Evolutionary conservation across 2,329 filamentous ascomycete species (phyloP).

Genomic region (Pseudogymnoascus verrucosus): DNA sequence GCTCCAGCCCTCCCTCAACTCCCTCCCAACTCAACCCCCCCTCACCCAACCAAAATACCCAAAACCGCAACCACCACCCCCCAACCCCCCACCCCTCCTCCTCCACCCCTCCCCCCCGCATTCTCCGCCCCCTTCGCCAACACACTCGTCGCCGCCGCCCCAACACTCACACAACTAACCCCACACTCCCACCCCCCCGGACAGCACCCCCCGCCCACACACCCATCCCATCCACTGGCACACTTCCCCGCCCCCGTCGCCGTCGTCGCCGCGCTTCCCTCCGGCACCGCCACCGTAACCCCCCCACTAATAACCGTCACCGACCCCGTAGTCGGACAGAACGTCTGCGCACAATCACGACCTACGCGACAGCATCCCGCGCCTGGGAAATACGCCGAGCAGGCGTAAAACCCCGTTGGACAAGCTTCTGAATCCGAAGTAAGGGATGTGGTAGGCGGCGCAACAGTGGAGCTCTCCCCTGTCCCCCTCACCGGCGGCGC

Average conservation of each 20-base stretch:
- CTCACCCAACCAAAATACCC: not conserved
- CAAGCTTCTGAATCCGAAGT: slow-evolving; percentile 43
- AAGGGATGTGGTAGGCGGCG: slow-evolving; percentile 13
- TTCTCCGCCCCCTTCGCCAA: slow-evolving; percentile 16
- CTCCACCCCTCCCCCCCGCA: not conserved
- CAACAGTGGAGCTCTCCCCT: slow-evolving; percentile 31
- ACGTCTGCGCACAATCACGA: slow-evolving; percentile 72
- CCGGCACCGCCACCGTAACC: slow-evolving; percentile 62
- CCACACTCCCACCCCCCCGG: slow-evolving; percentile 70
- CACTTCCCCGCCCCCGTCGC: slow-evolving; percentile 44
- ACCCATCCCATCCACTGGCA: slow-evolving; percentile 72
- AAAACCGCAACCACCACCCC: not conserved
- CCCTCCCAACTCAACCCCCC: not conserved
- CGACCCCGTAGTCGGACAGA: slow-evolving; percentile 56
- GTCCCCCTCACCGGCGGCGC: slow-evolving; percentile 43
- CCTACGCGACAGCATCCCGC: slow-evolving; percentile 83
- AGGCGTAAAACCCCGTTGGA: slow-evolving; percentile 86
- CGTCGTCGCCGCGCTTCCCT: slow-evolving; percentile 35
- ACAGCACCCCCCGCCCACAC: slow-evolving; percentile 74
- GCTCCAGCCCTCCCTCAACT: not conserved
- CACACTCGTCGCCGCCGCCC: slow-evolving; percentile 42
- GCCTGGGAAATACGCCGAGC: slow-evolving; percentile 68
- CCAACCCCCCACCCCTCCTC: not conserved
- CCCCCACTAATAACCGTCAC: slow-evolving; percentile 62
- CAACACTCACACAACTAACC: slow-evolving; percentile 58